These are phyloP conservation scores for Blastobotrys peoriensis DNA, from an alignment of 805 yeast species.

Conservation along the genomic window DNA sequence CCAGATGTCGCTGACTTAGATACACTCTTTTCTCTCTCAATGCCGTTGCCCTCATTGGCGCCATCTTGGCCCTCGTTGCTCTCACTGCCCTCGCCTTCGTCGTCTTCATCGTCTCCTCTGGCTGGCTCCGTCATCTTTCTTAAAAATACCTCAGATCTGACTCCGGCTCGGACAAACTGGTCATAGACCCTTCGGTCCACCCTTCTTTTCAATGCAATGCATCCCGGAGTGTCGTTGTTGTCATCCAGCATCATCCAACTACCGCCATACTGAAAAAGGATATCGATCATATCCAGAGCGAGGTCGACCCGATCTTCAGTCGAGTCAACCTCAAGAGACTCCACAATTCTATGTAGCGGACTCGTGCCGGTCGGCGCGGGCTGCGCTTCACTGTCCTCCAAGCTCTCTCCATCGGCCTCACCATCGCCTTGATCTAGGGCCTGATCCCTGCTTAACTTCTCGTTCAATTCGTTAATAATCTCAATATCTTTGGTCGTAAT, in stretches of 20 bases:
- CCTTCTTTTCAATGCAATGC: constrained; percentile 53
- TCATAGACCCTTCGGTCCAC: constrained; percentile 45
- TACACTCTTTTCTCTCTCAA: constrained; percentile 16
- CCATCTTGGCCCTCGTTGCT: constrained; percentile 16
- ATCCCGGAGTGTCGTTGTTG: constrained; percentile 77
- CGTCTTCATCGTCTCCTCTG: constrained; percentile 22
- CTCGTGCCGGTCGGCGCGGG: constrained; percentile 55
- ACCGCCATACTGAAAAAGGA: constrained; percentile 77
- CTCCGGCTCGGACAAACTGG: constrained; percentile 73
- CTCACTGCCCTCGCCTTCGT: constrained; percentile 16
- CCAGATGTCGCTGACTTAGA: constrained; percentile 15
- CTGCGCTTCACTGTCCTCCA: constrained; percentile 12
- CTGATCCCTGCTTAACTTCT: neutral
- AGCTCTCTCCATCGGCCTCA: constrained; percentile 6
- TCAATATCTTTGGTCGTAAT: constrained; percentile 74
- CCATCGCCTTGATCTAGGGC: constrained; percentile 7
- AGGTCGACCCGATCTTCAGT: constrained; percentile 40
- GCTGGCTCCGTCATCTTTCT: constrained; percentile 66
- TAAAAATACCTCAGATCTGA: constrained; percentile 76
- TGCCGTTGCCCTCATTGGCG: constrained; percentile 20
- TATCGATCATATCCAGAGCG: constrained; percentile 51
- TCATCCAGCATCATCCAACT: constrained; percentile 82
- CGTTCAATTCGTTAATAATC: constrained; percentile 6
- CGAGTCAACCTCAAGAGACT: constrained; percentile 40
- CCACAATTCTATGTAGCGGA: constrained; percentile 66